These are phyloP conservation scores for Barnettozyma wickerhamii DNA, from an alignment of 805 yeast species.

Conservation along the genomic window DNA sequence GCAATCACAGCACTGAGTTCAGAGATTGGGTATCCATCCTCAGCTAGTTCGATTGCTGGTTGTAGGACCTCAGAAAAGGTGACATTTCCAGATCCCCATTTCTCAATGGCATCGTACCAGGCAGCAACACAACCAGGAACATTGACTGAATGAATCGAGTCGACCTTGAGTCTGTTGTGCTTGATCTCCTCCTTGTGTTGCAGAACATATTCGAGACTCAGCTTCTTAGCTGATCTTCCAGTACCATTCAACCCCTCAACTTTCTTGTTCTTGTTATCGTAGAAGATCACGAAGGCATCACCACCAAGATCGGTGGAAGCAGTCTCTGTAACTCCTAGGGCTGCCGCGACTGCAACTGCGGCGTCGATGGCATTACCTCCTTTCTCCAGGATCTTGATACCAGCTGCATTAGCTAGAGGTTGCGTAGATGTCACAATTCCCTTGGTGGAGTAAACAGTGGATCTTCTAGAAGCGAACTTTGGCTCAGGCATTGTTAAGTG, in stretches of 20 bases:
- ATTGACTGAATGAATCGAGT: slow-evolving; percentile 55
- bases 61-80: slow-evolving; percentile 51
- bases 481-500: slow-evolving; percentile 9
- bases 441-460: slow-evolving; percentile 66
- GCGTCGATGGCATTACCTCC: slow-evolving; percentile 78
- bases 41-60: slow-evolving; percentile 69
- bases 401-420: slow-evolving; percentile 74
- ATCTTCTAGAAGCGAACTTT: slow-evolving; percentile 53
- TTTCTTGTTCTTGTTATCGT: slow-evolving; percentile 42
- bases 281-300: slow-evolving; percentile 62
- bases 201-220: slow-evolving; percentile 44
- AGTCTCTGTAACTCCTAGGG: slow-evolving; percentile 52
- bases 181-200: slow-evolving; percentile 34
- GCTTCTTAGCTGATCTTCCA: slow-evolving; percentile 57
- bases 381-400: slow-evolving; percentile 53
- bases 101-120: slow-evolving; percentile 65
- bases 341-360: slow-evolving; percentile 55
- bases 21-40: slow-evolving; percentile 60
- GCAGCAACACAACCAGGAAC: slow-evolving; percentile 83
- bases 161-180: slow-evolving; percentile 44
- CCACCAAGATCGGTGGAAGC: slow-evolving; percentile 64
- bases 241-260: slow-evolving; percentile 73
- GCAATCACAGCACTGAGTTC: slow-evolving; percentile 52
- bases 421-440: slow-evolving; percentile 77
- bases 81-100: slow-evolving; percentile 72